Percentiles rank a stretch among this genome's conserved stretches.
Conservation (phyloP, 805 yeast species). For the Lachancea meyersii region DNA sequence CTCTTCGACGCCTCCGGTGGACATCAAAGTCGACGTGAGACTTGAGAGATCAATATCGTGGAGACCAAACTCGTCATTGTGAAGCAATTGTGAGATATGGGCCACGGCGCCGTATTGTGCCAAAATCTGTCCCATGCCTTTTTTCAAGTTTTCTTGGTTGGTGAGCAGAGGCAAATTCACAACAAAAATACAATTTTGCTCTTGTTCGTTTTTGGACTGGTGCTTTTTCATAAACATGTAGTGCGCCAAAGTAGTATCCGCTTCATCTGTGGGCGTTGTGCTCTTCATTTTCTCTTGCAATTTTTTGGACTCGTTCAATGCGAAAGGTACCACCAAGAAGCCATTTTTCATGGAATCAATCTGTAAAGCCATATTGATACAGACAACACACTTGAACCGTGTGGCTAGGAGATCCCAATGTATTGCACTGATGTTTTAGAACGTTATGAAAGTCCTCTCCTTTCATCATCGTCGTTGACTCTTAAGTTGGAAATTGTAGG, state of each 20-base stretch:
- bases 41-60: conserved; percentile 47
- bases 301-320: conserved; percentile 14
- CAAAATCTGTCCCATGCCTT: conserved; percentile 52
- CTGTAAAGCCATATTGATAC: not conserved
- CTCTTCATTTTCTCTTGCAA: conserved; percentile 7
- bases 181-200: conserved; percentile 56
- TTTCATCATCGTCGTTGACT: too few relatives aligned
- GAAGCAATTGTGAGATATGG: conserved; percentile 46
- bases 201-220: conserved; percentile 38
- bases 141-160: conserved; percentile 45
- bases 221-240: conserved; percentile 65
- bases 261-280: conserved; percentile 2
- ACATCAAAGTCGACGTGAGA: conserved; percentile 52
- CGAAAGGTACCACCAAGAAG: conserved; percentile 32
- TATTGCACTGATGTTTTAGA: too few relatives aligned
- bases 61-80: conserved; percentile 40
- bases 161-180: conserved; percentile 70
- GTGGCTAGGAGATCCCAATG: not conserved
- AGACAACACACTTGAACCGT: too few relatives aligned
- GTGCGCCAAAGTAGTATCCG: conserved; percentile 36
- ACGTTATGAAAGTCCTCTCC: not conserved
- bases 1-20: conserved; percentile 27
- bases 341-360: conserved; percentile 30
- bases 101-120: conserved; percentile 43
- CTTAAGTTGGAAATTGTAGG: too few relatives aligned